These are phyloP conservation scores for Penicillium paxilli DNA, from an alignment of 495 filamentous ascomycete species.

Conservation along the genomic window DNA sequence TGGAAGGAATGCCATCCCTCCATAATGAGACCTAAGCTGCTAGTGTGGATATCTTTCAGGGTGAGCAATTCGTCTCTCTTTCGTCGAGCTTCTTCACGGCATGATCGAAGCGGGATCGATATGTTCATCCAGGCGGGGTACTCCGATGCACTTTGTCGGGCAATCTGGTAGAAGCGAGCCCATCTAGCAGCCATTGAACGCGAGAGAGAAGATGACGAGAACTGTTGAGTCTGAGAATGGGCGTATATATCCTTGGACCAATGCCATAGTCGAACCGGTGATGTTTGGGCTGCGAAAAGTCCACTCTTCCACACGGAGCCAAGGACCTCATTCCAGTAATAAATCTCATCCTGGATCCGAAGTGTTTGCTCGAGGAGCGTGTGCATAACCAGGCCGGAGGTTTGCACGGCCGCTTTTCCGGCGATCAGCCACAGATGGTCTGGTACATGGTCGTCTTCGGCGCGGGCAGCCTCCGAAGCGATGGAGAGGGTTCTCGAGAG, in stretches of 20 bases:
- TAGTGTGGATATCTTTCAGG: constrained; percentile 76
- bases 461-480: background rate
- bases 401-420: constrained; percentile 82
- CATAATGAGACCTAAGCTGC: constrained; percentile 80
- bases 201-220: background rate
- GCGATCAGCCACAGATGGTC: constrained; percentile 87
- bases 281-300: constrained; percentile 80
- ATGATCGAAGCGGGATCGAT: constrained; percentile 68
- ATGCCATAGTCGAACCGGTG: constrained; percentile 67
- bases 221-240: constrained; percentile 48
- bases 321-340: constrained; percentile 89
- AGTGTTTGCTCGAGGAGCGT: constrained; percentile 76
- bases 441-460: constrained; percentile 54
- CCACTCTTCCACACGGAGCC: constrained; percentile 68
- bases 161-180: constrained; percentile 77
- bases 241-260: constrained; percentile 63
- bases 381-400: constrained; percentile 74
- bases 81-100: constrained; percentile 64
- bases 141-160: constrained; percentile 67
- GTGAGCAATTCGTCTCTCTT: constrained; percentile 68
- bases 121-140: constrained; percentile 56
- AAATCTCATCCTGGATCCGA: constrained; percentile 78
- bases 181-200: constrained; percentile 44
- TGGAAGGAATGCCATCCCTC: constrained; percentile 73
- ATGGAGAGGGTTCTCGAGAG: constrained; percentile 14